Percentiles rank a stretch among this genome's conserved stretches.
Evolutionary conservation across 306 rosid species (phyloP).

Genomic region (Rosa lucieae): DNA sequence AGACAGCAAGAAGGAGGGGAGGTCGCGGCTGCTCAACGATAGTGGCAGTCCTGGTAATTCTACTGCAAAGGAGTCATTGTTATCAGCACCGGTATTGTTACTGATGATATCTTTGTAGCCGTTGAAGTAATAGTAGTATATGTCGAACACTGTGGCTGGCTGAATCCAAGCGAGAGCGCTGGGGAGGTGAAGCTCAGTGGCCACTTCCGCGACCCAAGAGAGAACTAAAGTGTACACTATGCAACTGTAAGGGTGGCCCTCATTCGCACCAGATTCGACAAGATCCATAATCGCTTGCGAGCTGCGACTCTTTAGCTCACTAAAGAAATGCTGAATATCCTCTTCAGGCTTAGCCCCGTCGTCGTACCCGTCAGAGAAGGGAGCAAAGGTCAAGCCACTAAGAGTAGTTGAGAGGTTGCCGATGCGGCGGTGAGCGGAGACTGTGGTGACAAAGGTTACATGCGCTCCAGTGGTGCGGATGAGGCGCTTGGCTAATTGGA

Average conservation of each 20-base stretch:
- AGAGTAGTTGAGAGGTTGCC: background rate
- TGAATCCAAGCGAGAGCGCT: conserved; percentile 37
- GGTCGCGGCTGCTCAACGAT: conserved; percentile 19
- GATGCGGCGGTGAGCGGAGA: conserved; percentile 22
- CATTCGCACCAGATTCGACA: background rate
- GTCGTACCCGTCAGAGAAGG: conserved; percentile 38
- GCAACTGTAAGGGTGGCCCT: conserved; percentile 30
- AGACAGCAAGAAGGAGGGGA: conserved; percentile 33
- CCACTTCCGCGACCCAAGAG: conserved; percentile 33
- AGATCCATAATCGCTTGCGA: conserved; percentile 23
- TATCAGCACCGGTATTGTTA: background rate
- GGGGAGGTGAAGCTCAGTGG: conserved; percentile 19
- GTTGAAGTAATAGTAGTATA: conserved; percentile 35
- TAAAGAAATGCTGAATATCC: background rate
- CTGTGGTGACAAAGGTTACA: conserved; percentile 29
- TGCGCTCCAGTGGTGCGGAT: conserved; percentile 15
- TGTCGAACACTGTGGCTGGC: conserved; percentile 38
- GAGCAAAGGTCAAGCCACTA: conserved; percentile 13
- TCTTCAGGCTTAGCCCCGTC: conserved; percentile 13
- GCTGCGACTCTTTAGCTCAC: conserved; percentile 15
- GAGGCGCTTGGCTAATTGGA: conserved; percentile 40
- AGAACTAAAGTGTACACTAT: conserved; percentile 28
- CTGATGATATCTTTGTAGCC: conserved; percentile 23
- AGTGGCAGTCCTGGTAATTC: conserved; percentile 30
- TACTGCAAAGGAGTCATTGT: background rate